phyloP scores from a whole-genome alignment of 495 filamentous ascomycete species.

The Letharia columbiana region DNA sequence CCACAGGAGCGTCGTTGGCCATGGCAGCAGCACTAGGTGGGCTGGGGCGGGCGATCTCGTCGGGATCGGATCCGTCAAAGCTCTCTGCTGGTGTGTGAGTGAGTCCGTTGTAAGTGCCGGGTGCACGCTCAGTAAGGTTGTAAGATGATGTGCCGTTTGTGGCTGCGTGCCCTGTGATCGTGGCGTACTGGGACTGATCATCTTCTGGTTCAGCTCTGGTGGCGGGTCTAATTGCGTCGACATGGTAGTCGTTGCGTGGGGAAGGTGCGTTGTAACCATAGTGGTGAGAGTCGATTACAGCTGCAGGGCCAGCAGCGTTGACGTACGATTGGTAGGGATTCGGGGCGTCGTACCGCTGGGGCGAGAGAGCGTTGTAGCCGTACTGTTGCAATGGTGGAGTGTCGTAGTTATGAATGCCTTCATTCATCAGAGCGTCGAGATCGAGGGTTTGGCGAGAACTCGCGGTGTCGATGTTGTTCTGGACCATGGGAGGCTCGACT shows the following conservation, averaged over 20 bases:
- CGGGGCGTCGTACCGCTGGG: neutral
- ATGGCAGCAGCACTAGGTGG: conserved; percentile 13
- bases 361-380: neutral
- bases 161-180: neutral
- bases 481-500: neutral
- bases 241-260: conserved; percentile 5
- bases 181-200: conserved; percentile 8
- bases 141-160: neutral
- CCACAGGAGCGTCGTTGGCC: neutral
- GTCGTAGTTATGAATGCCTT: neutral
- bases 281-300: neutral
- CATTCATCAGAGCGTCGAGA: conserved; percentile 1
- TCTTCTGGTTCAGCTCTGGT: neutral
- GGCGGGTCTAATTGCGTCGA: neutral
- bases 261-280: conserved; percentile 7
- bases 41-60: neutral
- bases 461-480: neutral
- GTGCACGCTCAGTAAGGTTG: conserved; percentile 5
- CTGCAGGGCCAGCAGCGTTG: neutral
- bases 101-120: neutral
- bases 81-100: neutral
- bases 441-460: conserved; percentile 4
- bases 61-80: neutral
- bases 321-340: neutral
- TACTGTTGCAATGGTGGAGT: neutral